These are phyloP conservation scores for Chaetothyriales sp. DNA, from an alignment of 2,329 filamentous ascomycete genomes.

Conservation along the genomic window DNA sequence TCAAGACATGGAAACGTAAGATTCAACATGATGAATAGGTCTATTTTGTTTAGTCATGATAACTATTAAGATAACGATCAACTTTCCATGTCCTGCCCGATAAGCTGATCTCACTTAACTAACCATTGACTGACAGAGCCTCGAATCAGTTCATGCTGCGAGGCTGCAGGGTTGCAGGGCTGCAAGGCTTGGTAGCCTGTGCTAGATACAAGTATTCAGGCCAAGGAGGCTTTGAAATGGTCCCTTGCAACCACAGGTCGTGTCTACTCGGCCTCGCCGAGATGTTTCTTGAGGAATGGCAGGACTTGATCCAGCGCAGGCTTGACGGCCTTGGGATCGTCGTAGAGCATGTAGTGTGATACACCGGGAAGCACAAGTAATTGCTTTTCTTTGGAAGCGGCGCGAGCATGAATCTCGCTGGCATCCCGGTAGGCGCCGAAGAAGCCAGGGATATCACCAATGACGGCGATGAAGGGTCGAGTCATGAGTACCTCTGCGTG, in stretches of 20 bases:
- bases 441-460: constrained; percentile 9
- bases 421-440: constrained; percentile 17
- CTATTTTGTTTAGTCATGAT: too few relatives aligned
- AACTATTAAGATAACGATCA: too few relatives aligned
- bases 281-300: constrained; percentile 12
- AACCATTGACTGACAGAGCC: too few relatives aligned
- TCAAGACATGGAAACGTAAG: too few relatives aligned
- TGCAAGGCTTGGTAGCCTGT: too few relatives aligned
- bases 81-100: too few relatives aligned
- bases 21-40: too few relatives aligned
- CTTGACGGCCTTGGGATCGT: constrained; percentile 10
- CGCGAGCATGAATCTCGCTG: constrained; percentile 12
- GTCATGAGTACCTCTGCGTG: constrained; percentile 15
- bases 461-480: constrained; percentile 10
- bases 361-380: constrained; percentile 7
- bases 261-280: constrained; percentile 2
- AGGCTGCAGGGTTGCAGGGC: too few relatives aligned
- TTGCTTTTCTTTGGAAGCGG: constrained; percentile 13
- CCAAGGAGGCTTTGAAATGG: neutral
- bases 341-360: constrained; percentile 13
- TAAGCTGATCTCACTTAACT: too few relatives aligned
- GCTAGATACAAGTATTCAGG: too few relatives aligned
- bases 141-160: too few relatives aligned
- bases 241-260: neutral
- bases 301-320: constrained; percentile 9